These are phyloP conservation scores for Globisporangium solare DNA, from an alignment of 352 stramenopile species.

Conservation along the genomic window DNA sequence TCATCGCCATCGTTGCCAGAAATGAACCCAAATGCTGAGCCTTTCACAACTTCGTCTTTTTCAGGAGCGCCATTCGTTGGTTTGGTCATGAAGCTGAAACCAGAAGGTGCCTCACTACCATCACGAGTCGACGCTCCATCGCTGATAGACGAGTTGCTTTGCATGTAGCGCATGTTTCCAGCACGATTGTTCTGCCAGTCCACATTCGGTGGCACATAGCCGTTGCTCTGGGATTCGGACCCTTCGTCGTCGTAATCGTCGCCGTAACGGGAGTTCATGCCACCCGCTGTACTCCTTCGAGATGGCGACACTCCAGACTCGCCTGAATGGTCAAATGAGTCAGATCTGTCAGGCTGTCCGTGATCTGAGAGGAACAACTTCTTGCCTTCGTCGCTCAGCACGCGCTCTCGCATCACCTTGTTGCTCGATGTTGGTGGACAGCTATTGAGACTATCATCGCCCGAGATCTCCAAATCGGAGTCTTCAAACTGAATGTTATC, in stretches of 20 bases:
- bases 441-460: slow-evolving; percentile 45
- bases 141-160: slow-evolving; percentile 20
- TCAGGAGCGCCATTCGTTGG: slow-evolving; percentile 5
- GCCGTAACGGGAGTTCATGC: slow-evolving; percentile 32
- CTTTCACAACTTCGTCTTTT: slow-evolving; percentile 10
- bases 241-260: slow-evolving; percentile 57
- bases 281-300: slow-evolving; percentile 26
- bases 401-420: slow-evolving; percentile 55
- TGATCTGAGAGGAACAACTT: slow-evolving; percentile 69
- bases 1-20: slow-evolving; percentile 32
- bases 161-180: slow-evolving; percentile 19
- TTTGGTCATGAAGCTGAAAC: slow-evolving; percentile 48
- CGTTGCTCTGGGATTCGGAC: slow-evolving; percentile 45
- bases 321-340: slow-evolving; percentile 26
- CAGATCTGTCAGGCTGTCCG: slow-evolving; percentile 18
- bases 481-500: slow-evolving; percentile 76
- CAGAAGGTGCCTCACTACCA: slow-evolving; percentile 20
- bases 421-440: slow-evolving; percentile 68
- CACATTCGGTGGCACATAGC: slow-evolving; percentile 34
- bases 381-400: slow-evolving; percentile 84
- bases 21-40: slow-evolving; percentile 83
- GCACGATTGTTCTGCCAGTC: slow-evolving; percentile 16
- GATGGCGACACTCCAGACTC: slow-evolving; percentile 18
- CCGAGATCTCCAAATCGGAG: slow-evolving; percentile 34
- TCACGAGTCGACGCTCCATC: slow-evolving; percentile 18